Evolutionary conservation across 1,284 basidiomycete species (phyloP).

Genomic region (Sanghuangporus baumii): DNA sequence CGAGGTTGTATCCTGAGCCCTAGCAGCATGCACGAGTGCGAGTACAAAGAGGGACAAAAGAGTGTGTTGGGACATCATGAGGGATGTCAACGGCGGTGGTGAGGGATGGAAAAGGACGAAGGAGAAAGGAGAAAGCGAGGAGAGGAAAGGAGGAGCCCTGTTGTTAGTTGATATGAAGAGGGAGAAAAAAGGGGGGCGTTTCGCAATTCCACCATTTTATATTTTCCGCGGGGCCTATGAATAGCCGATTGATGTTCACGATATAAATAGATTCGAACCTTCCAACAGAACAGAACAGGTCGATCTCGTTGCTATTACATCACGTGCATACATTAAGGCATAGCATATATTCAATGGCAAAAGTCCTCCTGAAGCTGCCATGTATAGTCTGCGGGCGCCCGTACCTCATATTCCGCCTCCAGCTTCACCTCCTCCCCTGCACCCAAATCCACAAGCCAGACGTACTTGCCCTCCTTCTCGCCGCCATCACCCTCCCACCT

Average conservation of each 20-base stretch:
- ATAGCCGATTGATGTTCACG: slow-evolving; percentile 5
- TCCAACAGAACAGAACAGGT: not conserved
- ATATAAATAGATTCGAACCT: not conserved
- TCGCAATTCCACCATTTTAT: slow-evolving; percentile 6
- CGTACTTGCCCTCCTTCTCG: slow-evolving; percentile 39
- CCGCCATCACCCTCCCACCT: slow-evolving; percentile 30
- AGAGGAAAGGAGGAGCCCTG: not conserved
- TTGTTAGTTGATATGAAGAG: not conserved
- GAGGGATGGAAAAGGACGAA: not conserved
- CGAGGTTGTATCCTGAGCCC: slow-evolving; percentile 15
- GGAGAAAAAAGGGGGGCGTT: not conserved
- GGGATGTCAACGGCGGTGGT: not conserved
- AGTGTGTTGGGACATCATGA: slow-evolving; percentile 20
- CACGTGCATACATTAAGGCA: not conserved
- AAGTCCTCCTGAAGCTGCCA: slow-evolving; percentile 21
- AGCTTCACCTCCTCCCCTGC: slow-evolving; percentile 35
- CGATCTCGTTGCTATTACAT: not conserved
- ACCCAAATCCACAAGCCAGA: slow-evolving; percentile 35
- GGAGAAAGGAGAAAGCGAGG: not conserved
- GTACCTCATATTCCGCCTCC: slow-evolving; percentile 46
- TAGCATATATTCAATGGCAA: not conserved
- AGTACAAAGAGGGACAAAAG: slow-evolving; percentile 19
- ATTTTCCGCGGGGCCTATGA: not conserved
- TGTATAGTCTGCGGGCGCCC: slow-evolving; percentile 35
- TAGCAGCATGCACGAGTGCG: slow-evolving; percentile 10